Evolutionary conservation across 495 filamentous ascomycete genomes (phyloP).

Genomic region (Aspergillus haitiensis): DNA sequence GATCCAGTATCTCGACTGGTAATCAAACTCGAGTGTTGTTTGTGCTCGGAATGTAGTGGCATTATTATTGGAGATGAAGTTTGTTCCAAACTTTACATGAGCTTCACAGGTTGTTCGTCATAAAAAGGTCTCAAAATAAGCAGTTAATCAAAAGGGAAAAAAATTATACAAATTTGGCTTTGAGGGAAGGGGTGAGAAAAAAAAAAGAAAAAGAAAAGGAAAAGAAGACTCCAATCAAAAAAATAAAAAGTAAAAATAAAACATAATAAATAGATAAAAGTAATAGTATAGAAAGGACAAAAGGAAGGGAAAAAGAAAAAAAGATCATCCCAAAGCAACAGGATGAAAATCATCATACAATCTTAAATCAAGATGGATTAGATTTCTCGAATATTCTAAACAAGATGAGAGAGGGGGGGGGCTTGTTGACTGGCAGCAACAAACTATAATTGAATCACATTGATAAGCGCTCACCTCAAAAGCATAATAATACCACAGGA

Average conservation of each 20-base stretch:
- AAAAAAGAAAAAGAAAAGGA: background rate
- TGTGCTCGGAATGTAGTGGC: conserved; percentile 26
- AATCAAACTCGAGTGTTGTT: conserved; percentile 25
- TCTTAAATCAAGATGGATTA: no score
- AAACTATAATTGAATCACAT: background rate
- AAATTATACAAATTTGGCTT: background rate
- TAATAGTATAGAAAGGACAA: no score
- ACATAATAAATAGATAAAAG: no score
- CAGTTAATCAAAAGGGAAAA: background rate
- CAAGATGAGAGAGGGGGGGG: no score
- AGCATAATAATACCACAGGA: no score
- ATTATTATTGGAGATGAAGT: conserved; percentile 12
- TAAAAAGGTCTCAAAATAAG: background rate
- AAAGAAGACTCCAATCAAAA: no score
- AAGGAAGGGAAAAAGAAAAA: no score
- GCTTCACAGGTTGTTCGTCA: background rate
- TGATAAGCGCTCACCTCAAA: background rate
- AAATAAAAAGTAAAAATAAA: no score
- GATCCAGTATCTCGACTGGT: conserved; percentile 25
- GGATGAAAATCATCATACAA: no score
- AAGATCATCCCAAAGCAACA: no score
- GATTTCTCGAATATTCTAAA: no score
- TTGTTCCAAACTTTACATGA: background rate
- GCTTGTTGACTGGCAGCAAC: background rate
- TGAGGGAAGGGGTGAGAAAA: background rate